These are phyloP conservation scores for Beauveria bassiana DNA, from an alignment of 2,329 filamentous ascomycete species.

Conservation along the genomic window DNA sequence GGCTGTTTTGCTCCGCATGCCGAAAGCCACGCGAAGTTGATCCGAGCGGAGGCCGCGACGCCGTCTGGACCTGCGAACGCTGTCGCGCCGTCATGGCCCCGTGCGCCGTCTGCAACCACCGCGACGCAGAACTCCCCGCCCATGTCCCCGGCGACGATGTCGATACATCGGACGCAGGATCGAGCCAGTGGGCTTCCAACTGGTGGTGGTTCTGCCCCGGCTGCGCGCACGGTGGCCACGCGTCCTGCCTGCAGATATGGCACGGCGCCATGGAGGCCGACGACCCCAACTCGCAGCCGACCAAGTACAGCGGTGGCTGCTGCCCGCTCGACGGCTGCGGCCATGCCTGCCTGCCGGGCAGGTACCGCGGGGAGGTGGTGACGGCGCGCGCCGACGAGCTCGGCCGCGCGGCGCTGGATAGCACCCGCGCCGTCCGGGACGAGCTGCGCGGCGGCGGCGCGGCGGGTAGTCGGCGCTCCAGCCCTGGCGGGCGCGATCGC, in stretches of 20 bases:
- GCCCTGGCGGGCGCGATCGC: conserved; percentile 18
- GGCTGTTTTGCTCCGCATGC: conserved; percentile 48
- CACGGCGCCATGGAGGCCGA: conserved; percentile 34
- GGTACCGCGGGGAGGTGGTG: conserved; percentile 42
- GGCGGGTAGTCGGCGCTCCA: conserved; percentile 20
- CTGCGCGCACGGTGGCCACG: conserved; percentile 56
- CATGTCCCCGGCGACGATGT: conserved; percentile 26
- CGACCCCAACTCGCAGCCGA: conserved; percentile 15
- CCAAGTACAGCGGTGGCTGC: conserved; percentile 44
- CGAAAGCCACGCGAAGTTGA: conserved; percentile 49
- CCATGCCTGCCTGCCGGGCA: conserved; percentile 53
- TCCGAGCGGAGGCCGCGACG: conserved; percentile 33
- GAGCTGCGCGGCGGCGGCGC: conserved; percentile 17
- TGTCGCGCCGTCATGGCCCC: conserved; percentile 45
- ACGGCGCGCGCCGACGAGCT: conserved; percentile 44
- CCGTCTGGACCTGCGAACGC: conserved; percentile 51
- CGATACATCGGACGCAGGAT: conserved; percentile 18
- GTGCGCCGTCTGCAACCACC: conserved; percentile 52
- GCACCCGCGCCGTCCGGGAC: conserved; percentile 17
- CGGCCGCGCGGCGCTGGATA: conserved; percentile 38
- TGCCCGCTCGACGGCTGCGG: conserved; percentile 59
- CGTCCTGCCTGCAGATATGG: conserved; percentile 52
- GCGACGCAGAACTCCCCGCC: conserved; percentile 38
- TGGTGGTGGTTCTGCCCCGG: conserved; percentile 57
- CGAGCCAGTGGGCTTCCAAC: conserved; percentile 26